Conservation (phyloP, 2,329 filamentous ascomycete genomes). For the Hypoxylon sp. region DNA sequence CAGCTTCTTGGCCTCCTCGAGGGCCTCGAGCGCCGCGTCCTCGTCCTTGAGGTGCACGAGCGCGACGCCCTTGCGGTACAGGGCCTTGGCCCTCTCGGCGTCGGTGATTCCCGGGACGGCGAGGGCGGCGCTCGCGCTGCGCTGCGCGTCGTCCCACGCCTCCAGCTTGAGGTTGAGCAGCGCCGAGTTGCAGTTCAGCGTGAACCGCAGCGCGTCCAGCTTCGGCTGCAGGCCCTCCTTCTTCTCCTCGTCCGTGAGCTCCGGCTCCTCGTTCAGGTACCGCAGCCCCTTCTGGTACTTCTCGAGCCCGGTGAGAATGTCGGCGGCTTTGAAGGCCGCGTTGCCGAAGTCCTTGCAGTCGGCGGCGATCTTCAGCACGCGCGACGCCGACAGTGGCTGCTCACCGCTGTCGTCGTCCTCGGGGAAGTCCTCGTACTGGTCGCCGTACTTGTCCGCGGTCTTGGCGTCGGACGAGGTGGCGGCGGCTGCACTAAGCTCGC, state of each 20-base stretch:
- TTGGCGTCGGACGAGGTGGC: constrained; percentile 77
- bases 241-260: constrained; percentile 79
- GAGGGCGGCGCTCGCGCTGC: constrained; percentile 80
- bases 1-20: constrained; percentile 81
- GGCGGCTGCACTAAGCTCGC: constrained; percentile 82
- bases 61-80: constrained; percentile 87
- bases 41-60: constrained; percentile 84
- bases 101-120: constrained; percentile 75
- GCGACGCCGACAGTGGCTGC: constrained; percentile 73
- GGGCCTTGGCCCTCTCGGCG: constrained; percentile 88
- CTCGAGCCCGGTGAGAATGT: constrained; percentile 78
- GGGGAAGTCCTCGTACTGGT: constrained; percentile 95
- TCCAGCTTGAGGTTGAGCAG: constrained; percentile 87
- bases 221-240: constrained; percentile 75
- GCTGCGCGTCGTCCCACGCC: constrained; percentile 77
- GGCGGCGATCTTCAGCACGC: constrained; percentile 82
- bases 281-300: constrained; percentile 90
- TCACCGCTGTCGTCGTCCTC: constrained; percentile 79
- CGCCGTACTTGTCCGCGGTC: constrained; percentile 83
- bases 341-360: constrained; percentile 95
- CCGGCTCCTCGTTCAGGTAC: constrained; percentile 75
- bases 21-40: constrained; percentile 81
- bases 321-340: constrained; percentile 86
- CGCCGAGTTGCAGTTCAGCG: constrained; percentile 89
- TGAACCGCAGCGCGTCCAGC: constrained; percentile 83